Evolutionary conservation across 225 moss, liverwort and hornwort species (phyloP), one percentile per base, ranked within the genome.

Genomic region (Lunularia cruciata): DNA sequence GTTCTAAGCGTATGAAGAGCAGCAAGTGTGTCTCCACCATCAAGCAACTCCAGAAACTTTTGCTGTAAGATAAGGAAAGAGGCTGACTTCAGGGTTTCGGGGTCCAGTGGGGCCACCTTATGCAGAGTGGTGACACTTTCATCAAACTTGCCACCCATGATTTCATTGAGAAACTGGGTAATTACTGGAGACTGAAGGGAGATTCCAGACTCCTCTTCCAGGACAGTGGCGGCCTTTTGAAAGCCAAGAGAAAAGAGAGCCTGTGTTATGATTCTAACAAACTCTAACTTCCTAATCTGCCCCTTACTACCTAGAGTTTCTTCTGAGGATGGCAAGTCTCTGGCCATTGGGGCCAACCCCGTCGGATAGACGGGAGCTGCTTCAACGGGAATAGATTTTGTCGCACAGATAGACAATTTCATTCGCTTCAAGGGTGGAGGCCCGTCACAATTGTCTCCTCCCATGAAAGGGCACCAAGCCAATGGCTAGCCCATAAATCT

Each of bases 391-490:
- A 86, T 83, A 75, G 14, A 59, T 70, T 84, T 86, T 68, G 88
- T 73, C 65, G 83, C 72, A 71, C 86, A 74, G 75, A 83, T 76
- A 46, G 92, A 89, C 79, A 92, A 84, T 78, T 90, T 95, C 84
- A 88, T 83, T 87, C 95, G 90, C 80, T 96, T 96, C 75, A 92
- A 79, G 78, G 95, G 95, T 87, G 95, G 95, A 90, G 87, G 92
- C 90, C 95, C 92, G 86, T 90, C 85, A 84, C 85, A 89, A 88
- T 92, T 88, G 92, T 90, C 95, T 90, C 92, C 95, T 96, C 95
- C 95, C 95, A 96, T 96, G 92, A 90, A 96, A 96, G 95, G 95
- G 95, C 95, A 82, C 84, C 87, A 90, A 90, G 84, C 95, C 95
- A 81, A 84, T 90, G 88, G 83, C 95, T 96, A 96, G 95, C 90